Conservation (phyloP, 2,329 filamentous ascomycete species). For the Exophiala spinifera region DNA sequence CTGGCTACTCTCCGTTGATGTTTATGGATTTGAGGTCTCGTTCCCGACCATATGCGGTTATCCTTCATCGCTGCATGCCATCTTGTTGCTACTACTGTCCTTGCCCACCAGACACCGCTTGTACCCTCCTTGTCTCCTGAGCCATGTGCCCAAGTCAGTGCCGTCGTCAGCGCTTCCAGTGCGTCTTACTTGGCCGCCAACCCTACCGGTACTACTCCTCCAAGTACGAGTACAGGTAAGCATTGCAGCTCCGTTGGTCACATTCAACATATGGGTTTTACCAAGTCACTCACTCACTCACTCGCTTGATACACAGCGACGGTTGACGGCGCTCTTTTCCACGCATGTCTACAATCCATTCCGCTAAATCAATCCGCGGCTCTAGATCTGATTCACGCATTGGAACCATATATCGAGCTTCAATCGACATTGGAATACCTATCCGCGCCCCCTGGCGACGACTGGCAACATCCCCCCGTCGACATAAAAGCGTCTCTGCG, state of each 20-base stretch:
- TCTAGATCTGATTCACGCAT: conserved; percentile 4
- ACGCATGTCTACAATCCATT: conserved; percentile 14
- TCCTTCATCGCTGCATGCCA: too few species aligned
- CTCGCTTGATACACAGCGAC: neutral
- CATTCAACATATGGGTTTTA: too few species aligned
- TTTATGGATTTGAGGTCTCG: neutral
- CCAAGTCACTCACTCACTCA: too few species aligned
- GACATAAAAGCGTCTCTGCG: conserved; percentile 50
- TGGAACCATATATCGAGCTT: conserved; percentile 43
- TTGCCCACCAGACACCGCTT: neutral
- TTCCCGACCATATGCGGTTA: neutral
- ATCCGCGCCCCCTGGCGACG: conserved; percentile 49
- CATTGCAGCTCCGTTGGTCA: neutral
- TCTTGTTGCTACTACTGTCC: neutral
- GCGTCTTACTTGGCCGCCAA: conserved; percentile 11
- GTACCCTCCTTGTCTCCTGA: neutral
- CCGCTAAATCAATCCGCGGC: conserved; percentile 7
- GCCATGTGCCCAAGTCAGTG: conserved; percentile 15
- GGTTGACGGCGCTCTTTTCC: conserved; percentile 6
- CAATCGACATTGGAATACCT: conserved; percentile 49
- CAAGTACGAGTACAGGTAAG: conserved; percentile 1
- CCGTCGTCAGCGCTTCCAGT: neutral
- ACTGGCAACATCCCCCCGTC: conserved; percentile 48
- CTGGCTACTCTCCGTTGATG: too few species aligned
- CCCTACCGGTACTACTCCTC: conserved; percentile 10